A percentile compares a stretch with the other conserved stretches of the same genome.
Evolutionary conservation across 75 land plant species (phyloP).

Genomic region (Pinus tabuliformis): DNA sequence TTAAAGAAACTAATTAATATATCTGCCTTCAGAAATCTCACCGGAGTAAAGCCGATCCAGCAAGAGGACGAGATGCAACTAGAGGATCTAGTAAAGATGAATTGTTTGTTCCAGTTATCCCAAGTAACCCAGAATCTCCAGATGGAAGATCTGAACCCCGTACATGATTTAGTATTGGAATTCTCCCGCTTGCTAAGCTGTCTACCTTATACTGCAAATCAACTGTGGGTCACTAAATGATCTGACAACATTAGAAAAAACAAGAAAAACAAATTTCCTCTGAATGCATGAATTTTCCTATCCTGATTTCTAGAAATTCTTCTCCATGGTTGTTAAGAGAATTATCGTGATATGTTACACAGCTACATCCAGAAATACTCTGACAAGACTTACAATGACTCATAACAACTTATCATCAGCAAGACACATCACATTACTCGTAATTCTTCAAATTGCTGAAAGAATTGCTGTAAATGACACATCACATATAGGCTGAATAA

Average conservation of each 20-base stretch:
- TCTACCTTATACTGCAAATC: slow-evolving; percentile 2
- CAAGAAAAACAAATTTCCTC: neutral
- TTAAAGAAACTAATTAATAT: neutral
- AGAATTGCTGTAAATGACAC: neutral
- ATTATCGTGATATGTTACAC: too few species aligned
- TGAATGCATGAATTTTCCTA: neutral
- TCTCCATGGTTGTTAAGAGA: too few species aligned
- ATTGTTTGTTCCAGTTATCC: neutral
- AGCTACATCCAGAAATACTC: too few species aligned
- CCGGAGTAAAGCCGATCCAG: slow-evolving; percentile 10
- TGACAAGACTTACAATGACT: too few species aligned
- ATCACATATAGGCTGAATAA: neutral
- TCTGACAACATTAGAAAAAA: neutral
- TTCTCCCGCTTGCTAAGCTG: neutral
- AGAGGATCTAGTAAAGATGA: slow-evolving; percentile 8
- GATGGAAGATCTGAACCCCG: neutral
- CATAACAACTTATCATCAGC: too few species aligned
- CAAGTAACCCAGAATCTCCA: slow-evolving; percentile 5
- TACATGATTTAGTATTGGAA: neutral
- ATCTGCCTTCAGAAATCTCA: neutral
- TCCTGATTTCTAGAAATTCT: neutral
- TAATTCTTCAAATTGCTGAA: neutral
- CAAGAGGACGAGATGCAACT: neutral
- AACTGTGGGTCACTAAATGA: neutral
- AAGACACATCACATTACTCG: neutral